These are phyloP conservation scores for Phytophthora citricola DNA, from an alignment of 352 stramenopile species.

Conservation along the genomic window DNA sequence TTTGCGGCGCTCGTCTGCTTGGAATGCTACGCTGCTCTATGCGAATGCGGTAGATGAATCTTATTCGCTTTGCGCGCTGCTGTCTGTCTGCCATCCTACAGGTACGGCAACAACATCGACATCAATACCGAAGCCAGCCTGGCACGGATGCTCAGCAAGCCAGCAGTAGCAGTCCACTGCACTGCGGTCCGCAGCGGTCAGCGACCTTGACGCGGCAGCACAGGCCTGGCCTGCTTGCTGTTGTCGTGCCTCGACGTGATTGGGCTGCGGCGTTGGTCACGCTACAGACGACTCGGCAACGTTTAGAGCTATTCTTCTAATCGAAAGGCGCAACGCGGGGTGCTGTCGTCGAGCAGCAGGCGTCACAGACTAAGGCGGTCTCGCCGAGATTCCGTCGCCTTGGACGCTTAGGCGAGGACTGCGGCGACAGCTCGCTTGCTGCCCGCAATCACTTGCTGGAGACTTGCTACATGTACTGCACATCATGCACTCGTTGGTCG, in stretches of 20 bases:
- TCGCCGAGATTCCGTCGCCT: neutral
- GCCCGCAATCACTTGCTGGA: no score
- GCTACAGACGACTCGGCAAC: neutral
- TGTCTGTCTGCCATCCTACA: constrained; percentile 2
- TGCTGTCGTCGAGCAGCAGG: neutral
- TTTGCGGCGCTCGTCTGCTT: constrained; percentile 19
- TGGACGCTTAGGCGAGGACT: neutral
- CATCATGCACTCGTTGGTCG: neutral
- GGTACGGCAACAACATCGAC: constrained; percentile 1
- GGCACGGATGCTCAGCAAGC: constrained; percentile 1
- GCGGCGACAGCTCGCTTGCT: neutral
- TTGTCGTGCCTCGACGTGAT: constrained; percentile 1
- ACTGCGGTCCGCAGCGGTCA: neutral
- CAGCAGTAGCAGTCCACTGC: constrained; percentile 2
- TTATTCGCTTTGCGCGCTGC: constrained; percentile 16
- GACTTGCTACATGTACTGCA: no score
- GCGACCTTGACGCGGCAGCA: neutral
- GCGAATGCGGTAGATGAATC: constrained; percentile 19
- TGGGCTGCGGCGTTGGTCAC: constrained; percentile 2
- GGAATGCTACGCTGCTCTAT: constrained; percentile 5
- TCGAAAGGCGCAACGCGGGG: neutral
- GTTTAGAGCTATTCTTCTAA: constrained; percentile 3
- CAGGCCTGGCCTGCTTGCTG: neutral
- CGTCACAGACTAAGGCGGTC: neutral
- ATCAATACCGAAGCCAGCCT: constrained; percentile 8